Percentiles rank a stretch among this genome's conserved stretches.
phyloP scores from a whole-genome alignment of 768 basidiomycete genomes.

The Tylopilus felleus region DNA sequence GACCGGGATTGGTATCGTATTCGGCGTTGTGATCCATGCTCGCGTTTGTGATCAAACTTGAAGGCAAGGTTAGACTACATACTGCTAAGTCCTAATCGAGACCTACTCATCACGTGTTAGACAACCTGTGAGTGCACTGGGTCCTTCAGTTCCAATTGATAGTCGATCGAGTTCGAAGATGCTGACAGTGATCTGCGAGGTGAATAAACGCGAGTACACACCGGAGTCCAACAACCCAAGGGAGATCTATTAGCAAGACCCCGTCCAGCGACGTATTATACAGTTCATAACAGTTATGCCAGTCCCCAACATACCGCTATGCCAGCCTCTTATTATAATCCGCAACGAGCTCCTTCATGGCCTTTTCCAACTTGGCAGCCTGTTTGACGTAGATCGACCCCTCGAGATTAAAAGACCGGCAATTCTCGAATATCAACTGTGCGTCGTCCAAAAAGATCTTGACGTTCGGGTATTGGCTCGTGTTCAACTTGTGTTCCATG shows the following conservation, averaged over 20 bases:
- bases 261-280: neutral
- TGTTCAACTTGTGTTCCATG: slow-evolving; percentile 87
- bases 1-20: too few species aligned
- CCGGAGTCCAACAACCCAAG: neutral
- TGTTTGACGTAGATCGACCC: slow-evolving; percentile 76
- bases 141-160: too few species aligned
- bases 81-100: too few species aligned
- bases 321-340: slow-evolving; percentile 24
- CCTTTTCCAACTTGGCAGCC: slow-evolving; percentile 80
- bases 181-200: too few species aligned
- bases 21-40: too few species aligned
- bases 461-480: slow-evolving; percentile 75
- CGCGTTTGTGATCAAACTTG: too few species aligned
- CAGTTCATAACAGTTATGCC: neutral
- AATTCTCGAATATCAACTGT: slow-evolving; percentile 85
- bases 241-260: neutral
- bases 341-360: slow-evolving; percentile 53
- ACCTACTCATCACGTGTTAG: too few species aligned
- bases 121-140: too few species aligned
- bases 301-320: slow-evolving; percentile 1
- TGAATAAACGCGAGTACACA: neutral
- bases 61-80: too few species aligned
- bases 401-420: slow-evolving; percentile 83
- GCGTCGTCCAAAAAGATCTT: slow-evolving; percentile 77
- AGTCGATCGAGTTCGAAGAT: too few species aligned